Evolutionary conservation across 139 green algal genomes (phyloP), one percentile per base, ranked within the genome.

Genomic region (Nannochloris sp.): DNA sequence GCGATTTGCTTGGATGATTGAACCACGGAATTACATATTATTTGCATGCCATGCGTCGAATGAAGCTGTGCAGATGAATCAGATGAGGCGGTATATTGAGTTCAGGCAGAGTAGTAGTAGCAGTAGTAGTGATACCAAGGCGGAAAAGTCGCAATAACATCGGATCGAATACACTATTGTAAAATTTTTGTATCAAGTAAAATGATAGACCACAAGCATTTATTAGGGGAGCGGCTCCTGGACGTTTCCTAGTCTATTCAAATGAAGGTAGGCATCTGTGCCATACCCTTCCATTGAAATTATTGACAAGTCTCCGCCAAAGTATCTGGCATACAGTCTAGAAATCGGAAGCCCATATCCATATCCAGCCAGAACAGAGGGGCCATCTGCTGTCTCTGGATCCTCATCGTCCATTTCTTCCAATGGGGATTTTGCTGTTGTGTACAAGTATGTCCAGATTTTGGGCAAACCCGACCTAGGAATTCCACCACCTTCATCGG

Each of bases 371-470:
- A 92, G 72, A 59, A 91, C 88, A 19, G 76, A 69, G 16, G 79
- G 79, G 23, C 73, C 61, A 50, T 83, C 74, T 1, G 51, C 31
- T 24, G 56, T 60, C 44, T 61, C 55, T 46, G 55, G 11, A 8
- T 72, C 67, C 11, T 29, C 27, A 29, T 76, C 58, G 31, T 81
- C 79, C 62, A 91, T 78, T 11, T 85, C 71, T 6, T 66, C 53
- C 44, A 92, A 64, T 0, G 86, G 85, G 4, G 74, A 87, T 7
- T 21, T 48, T 4, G 91, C 93, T 7, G 93, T 99, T 12, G 80
- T 91, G 78, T 99, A 99, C 24, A 99, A 79, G 79, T 99, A 99
- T 44, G 93, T 97, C 92, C 92, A 99, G 69, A 99, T 99, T 46
- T 80, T 78, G 10, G 86, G 81, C 44, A 98, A 67, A 50, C 90